A percentile compares a stretch with the other conserved stretches of the same genome.
Conservation (phyloP, 768 basidiomycete genomes). For the Russula emetica region DNA sequence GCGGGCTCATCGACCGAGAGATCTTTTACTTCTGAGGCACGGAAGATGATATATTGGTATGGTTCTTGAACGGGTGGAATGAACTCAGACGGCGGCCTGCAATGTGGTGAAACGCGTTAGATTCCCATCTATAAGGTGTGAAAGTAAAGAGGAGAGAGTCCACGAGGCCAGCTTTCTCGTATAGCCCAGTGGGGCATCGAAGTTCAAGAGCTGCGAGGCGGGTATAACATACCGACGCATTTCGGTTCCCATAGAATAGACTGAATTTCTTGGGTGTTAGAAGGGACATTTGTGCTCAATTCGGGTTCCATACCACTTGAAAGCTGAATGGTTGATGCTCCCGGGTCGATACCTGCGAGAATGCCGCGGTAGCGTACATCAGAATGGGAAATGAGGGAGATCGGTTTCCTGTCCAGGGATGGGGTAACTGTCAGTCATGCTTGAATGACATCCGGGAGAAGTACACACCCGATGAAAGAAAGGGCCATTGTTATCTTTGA, state of each 20-base stretch:
- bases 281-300: not conserved
- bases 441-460: not conserved
- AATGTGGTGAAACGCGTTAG: conserved; percentile 32
- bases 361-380: conserved; percentile 90
- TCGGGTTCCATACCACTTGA: conserved; percentile 62
- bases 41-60: conserved; percentile 88
- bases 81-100: conserved; percentile 67
- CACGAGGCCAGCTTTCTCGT: conserved; percentile 41
- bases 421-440: conserved; percentile 13
- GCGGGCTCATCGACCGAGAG: conserved; percentile 74
- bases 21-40: conserved; percentile 86
- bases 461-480: conserved; percentile 28
- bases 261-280: conserved; percentile 32
- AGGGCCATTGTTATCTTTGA: conserved; percentile 25
- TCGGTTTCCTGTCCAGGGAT: conserved; percentile 60
- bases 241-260: conserved; percentile 88
- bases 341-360: conserved; percentile 80
- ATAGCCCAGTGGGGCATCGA: conserved; percentile 39
- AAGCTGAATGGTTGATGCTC: conserved; percentile 80
- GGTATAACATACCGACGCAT: conserved; percentile 57
- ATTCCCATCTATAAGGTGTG: conserved; percentile 4
- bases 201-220: not conserved
- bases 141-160: conserved; percentile 30
- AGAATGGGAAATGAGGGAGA: conserved; percentile 85
- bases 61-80: conserved; percentile 81